A percentile compares a stretch with the other conserved stretches of the same genome.
Evolutionary conservation across 2,329 filamentous ascomycete species (phyloP).

Genomic region (Neofusicoccum sp.): DNA sequence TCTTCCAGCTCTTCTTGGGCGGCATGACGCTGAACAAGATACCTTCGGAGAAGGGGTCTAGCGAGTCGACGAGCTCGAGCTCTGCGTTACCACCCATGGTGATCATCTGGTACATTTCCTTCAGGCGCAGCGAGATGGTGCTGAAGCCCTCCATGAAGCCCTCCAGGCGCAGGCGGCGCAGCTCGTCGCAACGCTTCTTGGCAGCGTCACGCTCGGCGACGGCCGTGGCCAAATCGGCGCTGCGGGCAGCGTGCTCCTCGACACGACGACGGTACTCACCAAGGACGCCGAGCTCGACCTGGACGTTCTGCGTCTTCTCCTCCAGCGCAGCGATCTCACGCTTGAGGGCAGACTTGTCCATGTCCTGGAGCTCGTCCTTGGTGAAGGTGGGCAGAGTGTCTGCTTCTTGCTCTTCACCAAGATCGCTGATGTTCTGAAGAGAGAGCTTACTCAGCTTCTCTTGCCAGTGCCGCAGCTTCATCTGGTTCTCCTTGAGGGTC

Average conservation of each 20-base stretch:
- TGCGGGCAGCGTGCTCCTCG: constrained; percentile 76
- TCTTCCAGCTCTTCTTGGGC: constrained; percentile 99
- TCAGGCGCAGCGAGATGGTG: constrained; percentile 87
- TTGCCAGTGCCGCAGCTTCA: constrained; percentile 79
- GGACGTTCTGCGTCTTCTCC: constrained; percentile 78
- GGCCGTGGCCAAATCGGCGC: constrained; percentile 78
- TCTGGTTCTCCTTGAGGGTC: constrained; percentile 79
- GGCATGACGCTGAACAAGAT: constrained; percentile 99
- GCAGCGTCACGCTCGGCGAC: constrained; percentile 76
- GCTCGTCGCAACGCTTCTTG: constrained; percentile 89
- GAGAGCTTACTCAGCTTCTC: constrained; percentile 83
- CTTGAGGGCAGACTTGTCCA: constrained; percentile 63
- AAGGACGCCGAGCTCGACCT: constrained; percentile 84
- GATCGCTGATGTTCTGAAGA: constrained; percentile 69
- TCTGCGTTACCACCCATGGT: constrained; percentile 99
- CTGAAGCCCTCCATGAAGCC: constrained; percentile 99
- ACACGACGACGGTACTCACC: constrained; percentile 84
- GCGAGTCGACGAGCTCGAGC: constrained; percentile 89
- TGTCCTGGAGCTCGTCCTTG: constrained; percentile 63
- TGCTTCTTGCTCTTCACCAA: constrained; percentile 53
- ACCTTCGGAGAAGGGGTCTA: constrained; percentile 95
- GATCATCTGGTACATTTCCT: constrained; percentile 99
- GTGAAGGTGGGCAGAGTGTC: constrained; percentile 71
- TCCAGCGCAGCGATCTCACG: constrained; percentile 65
- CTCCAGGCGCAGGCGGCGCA: constrained; percentile 84